Base-by-base conservation (phyloP, 2,329 filamentous ascomycete species). In the Fusarium sp. region DNA sequence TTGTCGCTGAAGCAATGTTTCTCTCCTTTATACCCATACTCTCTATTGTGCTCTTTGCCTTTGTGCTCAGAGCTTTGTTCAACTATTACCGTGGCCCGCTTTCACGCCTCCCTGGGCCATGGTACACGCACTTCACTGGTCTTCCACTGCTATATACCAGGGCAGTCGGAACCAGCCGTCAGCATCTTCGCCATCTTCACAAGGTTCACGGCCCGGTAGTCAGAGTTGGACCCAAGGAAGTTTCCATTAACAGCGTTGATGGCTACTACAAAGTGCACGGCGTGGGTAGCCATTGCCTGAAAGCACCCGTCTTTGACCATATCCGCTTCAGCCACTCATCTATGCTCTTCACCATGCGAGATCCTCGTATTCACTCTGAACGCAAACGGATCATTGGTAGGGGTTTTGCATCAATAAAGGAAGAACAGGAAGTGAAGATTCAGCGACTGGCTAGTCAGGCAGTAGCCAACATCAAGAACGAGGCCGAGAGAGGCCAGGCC, bases 221-320 rank as follows among this genome's bases (percentile, higher is more conserved):
- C 0, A 46, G 64, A 8, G 44, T 67, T 2, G 64, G 64, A 3
- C 64, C 64, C 0, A 40, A 28, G 1, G 64, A 67, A 5, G 52
- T 67, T 2, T 67, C 64, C 0, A 23, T 67, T 13, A 67, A 67
- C 9, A 67, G 64, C 21, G 32, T 67, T 2, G 64, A 67, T 52
- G 38, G 62, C 3, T 67, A 67, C 13, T 67, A 67, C 44, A 67
- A 67, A 21, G 38, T 67, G 1, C 64, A 67, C 3, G 64, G 64
- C 3, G 64, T 67, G 9, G 64, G 64, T 3, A 67, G 64, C 11
- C 44, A 28, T 8, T 67, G 64, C 13, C 23, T 67, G 9, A 67
- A 67, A 13, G 44, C 64, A 3, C 64, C 64, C 5, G 52, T 60
- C 3, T 67, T 67, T 4, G 64, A 67, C 6, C 32, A 33, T 12